Evolutionary conservation across 352 stramenopile genomes (phyloP).

Genomic region (Elongisporangium senticosum): DNA sequence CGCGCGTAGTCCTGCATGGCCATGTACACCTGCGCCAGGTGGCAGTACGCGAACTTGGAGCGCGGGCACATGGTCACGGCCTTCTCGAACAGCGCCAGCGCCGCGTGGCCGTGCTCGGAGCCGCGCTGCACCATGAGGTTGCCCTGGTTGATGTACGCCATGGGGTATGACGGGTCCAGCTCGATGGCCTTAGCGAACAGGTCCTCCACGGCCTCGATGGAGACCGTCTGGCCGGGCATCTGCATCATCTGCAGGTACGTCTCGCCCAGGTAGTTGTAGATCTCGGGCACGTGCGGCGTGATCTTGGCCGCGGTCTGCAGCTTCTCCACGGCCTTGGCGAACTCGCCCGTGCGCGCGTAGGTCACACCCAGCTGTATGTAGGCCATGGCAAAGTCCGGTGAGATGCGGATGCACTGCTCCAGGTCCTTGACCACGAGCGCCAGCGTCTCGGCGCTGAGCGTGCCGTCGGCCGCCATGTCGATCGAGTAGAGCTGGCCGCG

Average conservation of each 20-base stretch:
- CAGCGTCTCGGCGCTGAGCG: conserved; percentile 47
- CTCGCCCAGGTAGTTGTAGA: conserved; percentile 85
- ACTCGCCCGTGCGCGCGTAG: conserved; percentile 66
- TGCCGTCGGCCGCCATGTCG: conserved; percentile 49
- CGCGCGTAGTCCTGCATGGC: conserved; percentile 77
- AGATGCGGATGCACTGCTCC: conserved; percentile 61
- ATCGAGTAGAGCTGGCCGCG: conserved; percentile 79
- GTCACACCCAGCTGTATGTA: conserved; percentile 82
- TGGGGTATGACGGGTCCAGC: conserved; percentile 75
- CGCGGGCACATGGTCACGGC: conserved; percentile 70
- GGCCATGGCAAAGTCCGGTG: conserved; percentile 74
- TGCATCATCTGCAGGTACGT: conserved; percentile 85
- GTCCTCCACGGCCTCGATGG: conserved; percentile 52
- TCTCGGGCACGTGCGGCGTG: conserved; percentile 69
- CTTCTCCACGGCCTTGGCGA: conserved; percentile 65
- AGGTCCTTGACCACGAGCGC: conserved; percentile 53
- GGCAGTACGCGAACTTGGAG: conserved; percentile 81
- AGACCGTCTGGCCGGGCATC: conserved; percentile 35
- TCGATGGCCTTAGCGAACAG: conserved; percentile 82
- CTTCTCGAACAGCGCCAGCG: conserved; percentile 70
- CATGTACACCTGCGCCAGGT: conserved; percentile 82
- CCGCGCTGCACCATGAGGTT: conserved; percentile 76
- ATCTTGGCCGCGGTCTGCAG: conserved; percentile 54
- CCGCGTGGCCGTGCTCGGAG: conserved; percentile 60
- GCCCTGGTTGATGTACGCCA: conserved; percentile 85